A percentile compares a stretch with the other conserved stretches of the same genome.
phyloP scores from a whole-genome alignment of 2,329 filamentous ascomycete genomes.

The Pseudogymnoascus sp. region DNA sequence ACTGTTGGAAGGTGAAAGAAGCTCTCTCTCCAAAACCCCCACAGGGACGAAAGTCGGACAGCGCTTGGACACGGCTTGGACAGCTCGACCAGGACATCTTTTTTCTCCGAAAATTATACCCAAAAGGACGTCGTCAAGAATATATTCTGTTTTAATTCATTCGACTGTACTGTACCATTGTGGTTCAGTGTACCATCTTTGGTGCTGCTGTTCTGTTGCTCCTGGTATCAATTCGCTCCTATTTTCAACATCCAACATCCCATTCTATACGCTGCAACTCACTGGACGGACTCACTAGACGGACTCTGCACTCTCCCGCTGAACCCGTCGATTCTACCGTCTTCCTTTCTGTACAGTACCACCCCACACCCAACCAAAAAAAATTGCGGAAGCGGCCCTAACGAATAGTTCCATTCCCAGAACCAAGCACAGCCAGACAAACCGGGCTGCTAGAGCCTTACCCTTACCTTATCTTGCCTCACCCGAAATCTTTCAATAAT shows the following conservation, averaged over 20 bases:
- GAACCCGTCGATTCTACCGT: conserved; percentile 8
- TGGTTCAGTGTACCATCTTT: not conserved
- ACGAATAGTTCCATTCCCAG: conserved; percentile 9
- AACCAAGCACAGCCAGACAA: not conserved
- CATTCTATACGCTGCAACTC: not conserved
- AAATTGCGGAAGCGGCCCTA: conserved; percentile 8
- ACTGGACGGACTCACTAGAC: not conserved
- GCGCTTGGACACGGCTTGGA: not conserved
- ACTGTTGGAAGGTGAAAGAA: conserved; percentile 8
- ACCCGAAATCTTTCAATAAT: conserved; percentile 8
- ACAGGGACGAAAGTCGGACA: conserved; percentile 1
- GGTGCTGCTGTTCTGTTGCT: not conserved
- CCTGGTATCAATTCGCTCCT: not conserved
- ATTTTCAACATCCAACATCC: not conserved
- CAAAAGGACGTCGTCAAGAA: not conserved
- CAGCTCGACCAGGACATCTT: not conserved
- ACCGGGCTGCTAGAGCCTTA: conserved; percentile 2
- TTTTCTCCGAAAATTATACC: not conserved
- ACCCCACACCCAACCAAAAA: conserved; percentile 8
- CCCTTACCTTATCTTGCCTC: conserved; percentile 6
- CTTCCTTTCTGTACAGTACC: conserved; percentile 6
- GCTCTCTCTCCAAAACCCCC: conserved; percentile 4
- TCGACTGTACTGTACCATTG: not conserved
- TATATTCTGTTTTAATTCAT: conserved; percentile 2
- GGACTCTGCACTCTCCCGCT: conserved; percentile 6